Percentiles rank a stretch among this genome's conserved stretches.
Evolutionary conservation across 768 basidiomycete genomes (phyloP).

Genomic region (Tulasnella sp.): DNA sequence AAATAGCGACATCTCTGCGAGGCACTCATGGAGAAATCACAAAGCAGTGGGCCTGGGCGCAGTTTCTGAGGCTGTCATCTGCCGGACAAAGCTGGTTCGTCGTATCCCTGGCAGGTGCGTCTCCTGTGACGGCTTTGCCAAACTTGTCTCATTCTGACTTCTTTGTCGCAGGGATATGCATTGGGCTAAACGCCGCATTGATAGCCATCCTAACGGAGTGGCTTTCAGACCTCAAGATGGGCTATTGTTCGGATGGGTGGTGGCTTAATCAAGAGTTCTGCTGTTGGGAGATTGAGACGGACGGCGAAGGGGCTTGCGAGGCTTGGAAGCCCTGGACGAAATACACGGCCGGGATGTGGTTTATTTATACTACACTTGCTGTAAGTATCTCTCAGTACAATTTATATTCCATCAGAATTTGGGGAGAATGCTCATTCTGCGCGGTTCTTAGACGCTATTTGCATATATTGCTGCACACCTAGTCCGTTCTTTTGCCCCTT

Average conservation of each 20-base stretch:
- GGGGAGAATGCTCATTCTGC: background rate
- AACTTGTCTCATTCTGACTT: background rate
- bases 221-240: constrained; percentile 97
- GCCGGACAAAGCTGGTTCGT: constrained; percentile 91
- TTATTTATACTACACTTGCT: constrained; percentile 83
- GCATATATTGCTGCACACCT: constrained; percentile 85
- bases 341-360: constrained; percentile 66
- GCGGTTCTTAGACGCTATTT: constrained; percentile 58
- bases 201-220: constrained; percentile 95
- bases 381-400: constrained; percentile 49
- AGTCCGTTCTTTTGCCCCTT: constrained; percentile 82
- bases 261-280: constrained; percentile 98
- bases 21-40: constrained; percentile 53
- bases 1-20: constrained; percentile 44
- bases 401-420: background rate
- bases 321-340: constrained; percentile 92
- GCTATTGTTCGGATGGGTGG: constrained; percentile 95
- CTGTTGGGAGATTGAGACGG: constrained; percentile 88
- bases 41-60: constrained; percentile 57
- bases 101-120: constrained; percentile 81
- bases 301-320: constrained; percentile 73
- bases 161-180: constrained; percentile 63
- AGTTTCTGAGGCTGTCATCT: constrained; percentile 56
- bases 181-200: constrained; percentile 90
- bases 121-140: background rate